Evolutionary conservation across 352 stramenopile genomes (phyloP).

Genomic region (Phytophthora agathidicida): DNA sequence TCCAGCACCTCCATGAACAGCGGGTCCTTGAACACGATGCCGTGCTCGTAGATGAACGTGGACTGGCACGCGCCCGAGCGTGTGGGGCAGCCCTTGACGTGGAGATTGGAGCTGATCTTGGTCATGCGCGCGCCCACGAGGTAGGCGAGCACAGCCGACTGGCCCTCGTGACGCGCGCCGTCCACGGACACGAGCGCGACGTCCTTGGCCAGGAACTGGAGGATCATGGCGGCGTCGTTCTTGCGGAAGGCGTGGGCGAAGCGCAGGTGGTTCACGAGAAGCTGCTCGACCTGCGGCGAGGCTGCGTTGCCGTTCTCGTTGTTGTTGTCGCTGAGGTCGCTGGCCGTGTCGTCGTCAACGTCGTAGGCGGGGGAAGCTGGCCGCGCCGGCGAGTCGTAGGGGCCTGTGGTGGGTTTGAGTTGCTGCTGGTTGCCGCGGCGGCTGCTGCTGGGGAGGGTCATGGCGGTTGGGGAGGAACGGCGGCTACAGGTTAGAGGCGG

Average conservation of each 20-base stretch:
- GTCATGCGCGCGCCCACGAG: slow-evolving; percentile 73
- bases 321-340: slow-evolving; percentile 15
- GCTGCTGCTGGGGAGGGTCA: slow-evolving; percentile 11
- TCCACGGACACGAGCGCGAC: slow-evolving; percentile 60
- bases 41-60: slow-evolving; percentile 80
- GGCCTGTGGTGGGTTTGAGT: slow-evolving; percentile 4
- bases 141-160: slow-evolving; percentile 71
- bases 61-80: slow-evolving; percentile 57
- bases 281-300: slow-evolving; percentile 42
- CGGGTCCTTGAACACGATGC: slow-evolving; percentile 68
- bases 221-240: slow-evolving; percentile 73
- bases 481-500: slow-evolving; percentile 1
- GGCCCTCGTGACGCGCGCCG: slow-evolving; percentile 45
- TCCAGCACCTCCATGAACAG: slow-evolving; percentile 75
- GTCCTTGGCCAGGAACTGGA: slow-evolving; percentile 69
- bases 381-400: slow-evolving; percentile 17
- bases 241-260: slow-evolving; percentile 77
- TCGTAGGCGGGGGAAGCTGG: slow-evolving; percentile 24
- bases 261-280: slow-evolving; percentile 61
- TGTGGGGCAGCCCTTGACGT: slow-evolving; percentile 65
- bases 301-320: slow-evolving; percentile 5
- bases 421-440: too few relatives aligned
- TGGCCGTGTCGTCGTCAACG: slow-evolving; percentile 7
- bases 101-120: slow-evolving; percentile 70
- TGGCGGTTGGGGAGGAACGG: neutral